Evolutionary conservation across 2,329 filamentous ascomycete species (phyloP).

Genomic region (Cladorrhinum sp.): DNA sequence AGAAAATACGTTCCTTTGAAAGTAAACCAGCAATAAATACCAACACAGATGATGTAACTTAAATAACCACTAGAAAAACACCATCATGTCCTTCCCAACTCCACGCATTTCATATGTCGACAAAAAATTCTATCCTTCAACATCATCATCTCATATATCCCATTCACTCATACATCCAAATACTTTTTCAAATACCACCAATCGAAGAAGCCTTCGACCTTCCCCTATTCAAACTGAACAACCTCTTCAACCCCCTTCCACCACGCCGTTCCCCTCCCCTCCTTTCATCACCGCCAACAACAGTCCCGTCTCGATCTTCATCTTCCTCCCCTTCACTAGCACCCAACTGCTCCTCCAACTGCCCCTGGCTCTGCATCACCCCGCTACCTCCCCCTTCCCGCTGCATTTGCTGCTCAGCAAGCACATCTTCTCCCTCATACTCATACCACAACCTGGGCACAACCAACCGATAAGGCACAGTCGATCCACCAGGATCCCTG

Average conservation of each 20-base stretch:
- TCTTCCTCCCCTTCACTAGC: neutral
- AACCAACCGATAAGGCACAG: constrained; percentile 79
- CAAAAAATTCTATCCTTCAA: neutral
- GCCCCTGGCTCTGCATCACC: constrained; percentile 34
- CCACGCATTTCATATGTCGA: too few species aligned
- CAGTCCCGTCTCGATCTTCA: constrained; percentile 34
- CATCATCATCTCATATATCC: neutral
- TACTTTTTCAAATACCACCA: neutral
- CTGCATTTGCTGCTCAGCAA: neutral
- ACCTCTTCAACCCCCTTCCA: constrained; percentile 38
- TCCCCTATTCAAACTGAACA: constrained; percentile 44
- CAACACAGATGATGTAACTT: too few species aligned
- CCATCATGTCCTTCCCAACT: neutral
- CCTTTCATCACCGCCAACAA: neutral
- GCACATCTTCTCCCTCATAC: constrained; percentile 40
- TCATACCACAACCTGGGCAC: constrained; percentile 73
- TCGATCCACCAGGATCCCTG: constrained; percentile 82
- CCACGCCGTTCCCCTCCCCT: neutral
- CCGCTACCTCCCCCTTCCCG: neutral
- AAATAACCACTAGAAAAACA: neutral
- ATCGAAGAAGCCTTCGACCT: neutral
- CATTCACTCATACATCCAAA: neutral
- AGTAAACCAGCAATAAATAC: too few species aligned
- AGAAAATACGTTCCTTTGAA: too few species aligned
- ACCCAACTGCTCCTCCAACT: neutral